Conservation (phyloP, 495 filamentous ascomycete species). For the Cenococcum geophilum region DNA sequence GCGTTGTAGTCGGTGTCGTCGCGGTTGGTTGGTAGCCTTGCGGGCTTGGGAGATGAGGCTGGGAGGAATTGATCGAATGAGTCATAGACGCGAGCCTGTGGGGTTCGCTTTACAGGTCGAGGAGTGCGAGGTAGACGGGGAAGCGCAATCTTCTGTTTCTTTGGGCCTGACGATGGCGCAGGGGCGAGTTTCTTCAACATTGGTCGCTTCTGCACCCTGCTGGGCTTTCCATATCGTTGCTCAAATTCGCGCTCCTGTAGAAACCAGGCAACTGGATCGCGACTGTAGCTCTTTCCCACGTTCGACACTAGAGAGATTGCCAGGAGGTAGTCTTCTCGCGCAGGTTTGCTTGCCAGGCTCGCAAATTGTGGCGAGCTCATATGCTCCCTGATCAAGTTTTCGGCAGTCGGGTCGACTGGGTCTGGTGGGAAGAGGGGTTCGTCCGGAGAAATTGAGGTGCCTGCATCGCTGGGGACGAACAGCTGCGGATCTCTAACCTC, state of each 20-base stretch:
- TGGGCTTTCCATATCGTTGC: conserved; percentile 22
- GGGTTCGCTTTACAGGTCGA: conserved; percentile 27
- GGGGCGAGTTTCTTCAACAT: conserved; percentile 29
- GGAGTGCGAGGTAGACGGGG: conserved; percentile 26
- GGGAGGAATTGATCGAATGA: conserved; percentile 24
- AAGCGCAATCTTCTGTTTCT: conserved; percentile 26
- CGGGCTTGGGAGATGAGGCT: conserved; percentile 32
- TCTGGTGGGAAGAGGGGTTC: conserved; percentile 17
- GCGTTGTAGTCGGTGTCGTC: conserved; percentile 85
- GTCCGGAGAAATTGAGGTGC: conserved; percentile 6
- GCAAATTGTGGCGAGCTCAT: conserved; percentile 23
- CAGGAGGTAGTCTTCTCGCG: conserved; percentile 30
- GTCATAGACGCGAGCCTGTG: conserved; percentile 21
- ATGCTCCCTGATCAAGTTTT: conserved; percentile 22
- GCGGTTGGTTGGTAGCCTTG: conserved; percentile 48
- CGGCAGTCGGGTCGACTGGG: conserved; percentile 12
- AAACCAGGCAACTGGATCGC: conserved; percentile 15
- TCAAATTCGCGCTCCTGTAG: conserved; percentile 25
- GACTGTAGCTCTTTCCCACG: conserved; percentile 25
- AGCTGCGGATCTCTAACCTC: conserved; percentile 27
- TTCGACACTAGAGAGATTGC: conserved; percentile 21
- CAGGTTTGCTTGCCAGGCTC: conserved; percentile 21
- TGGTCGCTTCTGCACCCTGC: conserved; percentile 16
- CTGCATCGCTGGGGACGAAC: conserved; percentile 15
- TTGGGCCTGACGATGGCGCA: conserved; percentile 20